A percentile compares a stretch with the other conserved stretches of the same genome.
These are phyloP conservation scores for Clohesyomyces aquaticus DNA, from an alignment of 495 filamentous ascomycete species.

Conservation along the genomic window DNA sequence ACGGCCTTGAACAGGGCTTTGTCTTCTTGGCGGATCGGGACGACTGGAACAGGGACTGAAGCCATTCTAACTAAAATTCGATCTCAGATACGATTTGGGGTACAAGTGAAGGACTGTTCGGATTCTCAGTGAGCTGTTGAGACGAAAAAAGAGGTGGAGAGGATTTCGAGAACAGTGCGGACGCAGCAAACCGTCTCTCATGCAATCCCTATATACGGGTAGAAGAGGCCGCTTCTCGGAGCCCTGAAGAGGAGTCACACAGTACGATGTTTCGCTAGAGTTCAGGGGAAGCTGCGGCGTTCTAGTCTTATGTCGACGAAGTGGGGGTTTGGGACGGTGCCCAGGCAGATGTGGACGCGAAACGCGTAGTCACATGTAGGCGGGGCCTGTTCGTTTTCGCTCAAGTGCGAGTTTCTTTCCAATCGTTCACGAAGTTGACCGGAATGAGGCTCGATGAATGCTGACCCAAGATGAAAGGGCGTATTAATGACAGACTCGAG, in stretches of 20 bases:
- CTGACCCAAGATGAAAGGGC: no score
- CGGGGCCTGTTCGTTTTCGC: background rate
- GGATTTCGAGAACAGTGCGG: no score
- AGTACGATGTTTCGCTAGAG: no score
- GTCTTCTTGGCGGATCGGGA: constrained; percentile 22
- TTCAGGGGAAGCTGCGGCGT: background rate
- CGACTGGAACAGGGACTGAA: constrained; percentile 16
- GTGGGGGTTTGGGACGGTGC: background rate
- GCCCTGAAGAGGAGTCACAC: no score
- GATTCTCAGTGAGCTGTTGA: background rate
- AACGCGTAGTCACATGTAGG: constrained; percentile 28
- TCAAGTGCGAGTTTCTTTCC: background rate
- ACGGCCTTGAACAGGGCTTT: constrained; percentile 46
- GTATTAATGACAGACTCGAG: background rate
- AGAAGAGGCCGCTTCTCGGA: no score
- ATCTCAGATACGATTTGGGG: background rate
- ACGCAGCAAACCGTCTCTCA: no score
- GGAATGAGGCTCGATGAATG: background rate
- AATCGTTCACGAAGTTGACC: background rate
- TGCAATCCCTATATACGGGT: no score
- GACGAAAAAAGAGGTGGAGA: background rate
- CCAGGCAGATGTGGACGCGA: background rate
- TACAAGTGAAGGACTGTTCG: background rate
- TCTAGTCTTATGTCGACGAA: constrained; percentile 7
- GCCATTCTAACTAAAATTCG: constrained; percentile 5